Conservation (phyloP, 2,329 filamentous ascomycete genomes). For the Fusarium newnesense region DNA sequence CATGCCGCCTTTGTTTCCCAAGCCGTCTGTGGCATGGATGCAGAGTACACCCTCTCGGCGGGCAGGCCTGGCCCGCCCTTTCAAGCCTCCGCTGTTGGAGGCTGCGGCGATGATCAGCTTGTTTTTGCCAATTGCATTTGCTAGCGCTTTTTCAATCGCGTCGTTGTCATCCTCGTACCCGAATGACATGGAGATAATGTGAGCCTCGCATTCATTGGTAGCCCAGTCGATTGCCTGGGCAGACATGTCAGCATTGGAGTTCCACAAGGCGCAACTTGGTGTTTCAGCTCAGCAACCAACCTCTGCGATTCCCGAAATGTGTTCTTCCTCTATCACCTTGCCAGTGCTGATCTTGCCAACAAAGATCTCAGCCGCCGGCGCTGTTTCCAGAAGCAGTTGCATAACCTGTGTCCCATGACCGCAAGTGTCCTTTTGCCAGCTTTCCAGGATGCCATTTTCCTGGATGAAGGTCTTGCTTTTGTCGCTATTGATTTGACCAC, state of each 20-base stretch:
- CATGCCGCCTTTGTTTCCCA: too few species aligned
- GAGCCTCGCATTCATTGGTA: background rate
- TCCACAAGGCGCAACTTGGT: background rate
- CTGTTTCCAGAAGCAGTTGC: background rate
- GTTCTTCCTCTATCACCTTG: background rate
- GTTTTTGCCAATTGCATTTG: background rate
- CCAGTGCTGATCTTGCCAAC: background rate
- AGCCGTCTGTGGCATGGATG: too few species aligned
- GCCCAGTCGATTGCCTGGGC: background rate
- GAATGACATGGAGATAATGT: background rate
- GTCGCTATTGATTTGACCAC: background rate
- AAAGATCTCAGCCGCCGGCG: background rate
- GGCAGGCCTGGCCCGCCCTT: too few species aligned
- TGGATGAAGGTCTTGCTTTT: background rate
- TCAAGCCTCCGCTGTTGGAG: background rate
- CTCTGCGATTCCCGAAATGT: background rate
- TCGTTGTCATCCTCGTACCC: background rate
- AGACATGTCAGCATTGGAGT: background rate
- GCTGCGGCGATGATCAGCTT: background rate
- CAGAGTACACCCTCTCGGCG: background rate
- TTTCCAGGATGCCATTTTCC: too few species aligned
- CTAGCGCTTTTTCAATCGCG: background rate
- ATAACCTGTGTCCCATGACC: background rate
- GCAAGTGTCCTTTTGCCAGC: background rate
- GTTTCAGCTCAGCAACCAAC: background rate